Percentiles rank a stretch among this genome's conserved stretches.
These are phyloP conservation scores for Thielaviopsis cerberus DNA, from an alignment of 2,329 filamentous ascomycete genomes.

Conservation along the genomic window DNA sequence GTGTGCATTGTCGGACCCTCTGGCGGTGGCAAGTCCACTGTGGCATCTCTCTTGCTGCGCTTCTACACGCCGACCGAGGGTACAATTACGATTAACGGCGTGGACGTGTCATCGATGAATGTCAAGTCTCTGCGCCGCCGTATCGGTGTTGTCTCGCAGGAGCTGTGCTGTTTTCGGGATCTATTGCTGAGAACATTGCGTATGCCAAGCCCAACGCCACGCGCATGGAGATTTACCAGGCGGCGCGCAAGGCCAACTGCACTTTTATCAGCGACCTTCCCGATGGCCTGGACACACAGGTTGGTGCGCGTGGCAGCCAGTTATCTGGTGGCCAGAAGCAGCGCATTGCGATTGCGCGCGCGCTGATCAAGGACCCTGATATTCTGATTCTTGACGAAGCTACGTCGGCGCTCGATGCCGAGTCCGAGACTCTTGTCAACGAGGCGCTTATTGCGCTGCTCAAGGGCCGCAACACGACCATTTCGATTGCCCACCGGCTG, in stretches of 20 bases:
- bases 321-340: constrained; percentile 95
- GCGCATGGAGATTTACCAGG: constrained; percentile 62
- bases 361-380: constrained; percentile 85
- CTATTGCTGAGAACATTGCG: constrained; percentile 73
- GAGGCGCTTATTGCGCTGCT: constrained; percentile 68
- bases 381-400: constrained; percentile 94
- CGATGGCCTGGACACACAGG: constrained; percentile 82
- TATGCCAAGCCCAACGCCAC: constrained; percentile 73
- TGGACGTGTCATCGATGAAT: constrained; percentile 72
- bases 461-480: constrained; percentile 79
- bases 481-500: constrained; percentile 87
- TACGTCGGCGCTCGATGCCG: constrained; percentile 85
- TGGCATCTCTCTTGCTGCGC: constrained; percentile 72
- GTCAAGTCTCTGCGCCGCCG: constrained; percentile 79
- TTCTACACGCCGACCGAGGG: constrained; percentile 77
- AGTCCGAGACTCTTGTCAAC: constrained; percentile 93
- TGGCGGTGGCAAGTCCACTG: constrained; percentile 89
- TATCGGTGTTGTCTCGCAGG: constrained; percentile 88
- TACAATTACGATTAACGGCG: constrained; percentile 63
- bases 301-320: constrained; percentile 80
- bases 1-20: constrained; percentile 93
- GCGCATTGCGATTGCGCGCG: constrained; percentile 87
- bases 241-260: constrained; percentile 84
- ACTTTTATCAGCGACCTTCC: constrained; percentile 94
- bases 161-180: constrained; percentile 78